Percentiles rank a stretch among this genome's conserved stretches.
Conservation (phyloP, 1,284 basidiomycete species). For the Puccinia coronata region DNA sequence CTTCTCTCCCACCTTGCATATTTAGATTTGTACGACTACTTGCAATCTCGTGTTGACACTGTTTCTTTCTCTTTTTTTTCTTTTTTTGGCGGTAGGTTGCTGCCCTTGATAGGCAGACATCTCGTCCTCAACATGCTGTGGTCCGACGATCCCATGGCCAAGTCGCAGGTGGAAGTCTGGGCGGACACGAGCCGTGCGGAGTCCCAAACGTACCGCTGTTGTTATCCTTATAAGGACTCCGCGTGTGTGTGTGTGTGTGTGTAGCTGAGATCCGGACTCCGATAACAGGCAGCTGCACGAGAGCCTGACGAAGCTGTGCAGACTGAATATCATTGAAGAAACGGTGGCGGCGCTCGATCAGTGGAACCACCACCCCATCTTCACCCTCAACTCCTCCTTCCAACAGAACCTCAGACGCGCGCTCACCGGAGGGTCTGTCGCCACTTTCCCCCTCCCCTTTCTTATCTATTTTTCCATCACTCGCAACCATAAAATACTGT, state of each 20-base stretch:
- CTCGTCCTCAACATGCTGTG: slow-evolving; percentile 88
- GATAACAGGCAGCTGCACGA: slow-evolving; percentile 67
- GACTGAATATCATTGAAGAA: slow-evolving; percentile 73
- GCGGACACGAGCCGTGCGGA: slow-evolving; percentile 69
- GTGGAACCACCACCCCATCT: slow-evolving; percentile 1
- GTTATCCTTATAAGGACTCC: slow-evolving; percentile 17
- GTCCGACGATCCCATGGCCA: slow-evolving; percentile 75
- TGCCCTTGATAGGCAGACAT: slow-evolving; percentile 83
- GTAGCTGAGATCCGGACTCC: neutral
- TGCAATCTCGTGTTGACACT: too few species aligned
- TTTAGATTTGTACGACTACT: too few species aligned
- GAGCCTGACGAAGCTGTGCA: slow-evolving; percentile 68
- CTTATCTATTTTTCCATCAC: neutral
- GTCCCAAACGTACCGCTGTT: slow-evolving; percentile 65
- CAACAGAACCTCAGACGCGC: slow-evolving; percentile 79
- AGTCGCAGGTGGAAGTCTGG: slow-evolving; percentile 77
- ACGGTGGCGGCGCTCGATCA: slow-evolving; percentile 54
- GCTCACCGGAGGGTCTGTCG: slow-evolving; percentile 83
- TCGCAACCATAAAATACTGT: too few species aligned
- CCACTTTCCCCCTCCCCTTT: slow-evolving; percentile 46
- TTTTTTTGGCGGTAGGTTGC: too few species aligned
- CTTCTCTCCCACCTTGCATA: neutral
- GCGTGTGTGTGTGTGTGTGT: too few species aligned
- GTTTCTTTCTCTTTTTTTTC: too few species aligned
- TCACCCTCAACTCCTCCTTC: slow-evolving; percentile 72